These are phyloP conservation scores for Polyporus tsugae DNA, from an alignment of 1,284 basidiomycete species.

Conservation along the genomic window DNA sequence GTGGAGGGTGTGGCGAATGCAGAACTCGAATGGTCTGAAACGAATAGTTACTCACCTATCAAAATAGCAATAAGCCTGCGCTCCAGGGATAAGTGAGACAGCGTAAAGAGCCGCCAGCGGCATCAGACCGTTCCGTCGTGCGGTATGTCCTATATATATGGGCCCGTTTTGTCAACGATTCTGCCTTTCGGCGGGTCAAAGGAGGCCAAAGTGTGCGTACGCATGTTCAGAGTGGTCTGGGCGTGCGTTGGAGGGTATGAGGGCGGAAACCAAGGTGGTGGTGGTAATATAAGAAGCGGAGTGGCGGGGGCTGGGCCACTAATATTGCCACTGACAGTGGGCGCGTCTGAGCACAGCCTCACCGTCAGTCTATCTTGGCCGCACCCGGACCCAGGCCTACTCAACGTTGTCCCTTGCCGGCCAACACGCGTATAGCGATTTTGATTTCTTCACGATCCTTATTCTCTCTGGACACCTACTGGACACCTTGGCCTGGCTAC, in stretches of 20 bases:
- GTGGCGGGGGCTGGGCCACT: not conserved
- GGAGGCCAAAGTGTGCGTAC: not conserved
- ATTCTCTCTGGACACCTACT: too few relatives aligned
- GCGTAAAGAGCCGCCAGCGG: slow-evolving; percentile 8
- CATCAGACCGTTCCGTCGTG: not conserved
- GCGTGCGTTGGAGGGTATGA: not conserved
- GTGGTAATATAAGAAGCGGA: not conserved
- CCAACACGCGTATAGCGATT: too few relatives aligned
- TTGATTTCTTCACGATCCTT: too few relatives aligned
- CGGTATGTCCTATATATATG: not conserved
- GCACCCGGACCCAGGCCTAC: too few relatives aligned
- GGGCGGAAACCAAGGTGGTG: not conserved
- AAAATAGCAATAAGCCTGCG: slow-evolving; percentile 13
- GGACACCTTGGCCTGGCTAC: too few relatives aligned
- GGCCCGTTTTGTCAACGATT: not conserved
- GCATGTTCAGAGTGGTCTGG: not conserved
- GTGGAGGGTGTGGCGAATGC: not conserved
- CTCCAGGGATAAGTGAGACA: slow-evolving; percentile 9
- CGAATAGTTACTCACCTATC: slow-evolving; percentile 4
- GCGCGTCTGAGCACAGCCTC: not conserved
- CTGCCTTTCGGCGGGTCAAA: not conserved
- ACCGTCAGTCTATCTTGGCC: not conserved
- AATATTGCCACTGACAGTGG: not conserved
- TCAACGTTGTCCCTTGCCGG: too few relatives aligned
- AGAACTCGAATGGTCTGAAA: too few relatives aligned